A percentile compares a stretch with the other conserved stretches of the same genome.
Evolutionary conservation across 768 basidiomycete species (phyloP).

Genomic region (Daedaleopsis nitida): DNA sequence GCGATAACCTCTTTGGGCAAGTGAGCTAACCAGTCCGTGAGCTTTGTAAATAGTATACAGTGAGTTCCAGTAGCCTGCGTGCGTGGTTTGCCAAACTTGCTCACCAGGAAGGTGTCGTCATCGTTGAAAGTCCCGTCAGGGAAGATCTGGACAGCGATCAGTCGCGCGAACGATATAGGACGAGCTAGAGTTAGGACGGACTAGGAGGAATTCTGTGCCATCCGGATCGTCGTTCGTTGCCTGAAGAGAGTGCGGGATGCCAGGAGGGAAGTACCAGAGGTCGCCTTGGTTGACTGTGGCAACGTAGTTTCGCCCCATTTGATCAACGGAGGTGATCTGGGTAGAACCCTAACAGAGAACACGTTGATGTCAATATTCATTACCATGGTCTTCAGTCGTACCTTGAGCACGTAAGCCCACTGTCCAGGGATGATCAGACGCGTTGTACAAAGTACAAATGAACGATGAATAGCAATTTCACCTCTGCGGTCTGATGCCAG

Average conservation of each 20-base stretch:
- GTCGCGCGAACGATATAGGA: not conserved
- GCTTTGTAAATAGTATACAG: slow-evolving; percentile 25
- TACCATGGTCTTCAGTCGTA: not conserved
- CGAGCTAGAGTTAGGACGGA: slow-evolving; percentile 19
- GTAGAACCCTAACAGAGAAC: slow-evolving; percentile 45
- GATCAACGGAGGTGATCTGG: slow-evolving; percentile 50
- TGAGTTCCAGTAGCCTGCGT: not conserved
- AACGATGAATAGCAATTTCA: not conserved
- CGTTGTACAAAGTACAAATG: not conserved
- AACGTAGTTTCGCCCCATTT: slow-evolving; percentile 50
- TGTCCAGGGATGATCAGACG: not conserved
- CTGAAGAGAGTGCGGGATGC: slow-evolving; percentile 57
- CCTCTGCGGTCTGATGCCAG: slow-evolving; percentile 38
- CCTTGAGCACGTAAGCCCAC: slow-evolving; percentile 39
- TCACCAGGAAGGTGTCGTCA: slow-evolving; percentile 53
- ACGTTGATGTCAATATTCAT: not conserved
- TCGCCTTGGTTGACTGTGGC: slow-evolving; percentile 53
- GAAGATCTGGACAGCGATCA: slow-evolving; percentile 41
- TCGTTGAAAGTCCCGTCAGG: slow-evolving; percentile 54
- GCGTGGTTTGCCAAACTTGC: not conserved
- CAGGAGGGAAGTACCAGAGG: slow-evolving; percentile 60
- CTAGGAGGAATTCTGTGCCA: slow-evolving; percentile 56
- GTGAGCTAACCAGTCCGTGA: slow-evolving; percentile 59
- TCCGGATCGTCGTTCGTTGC: slow-evolving; percentile 46
- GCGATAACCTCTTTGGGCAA: slow-evolving; percentile 57